A percentile compares a stretch with the other conserved stretches of the same genome.
Conservation (phyloP, 192 early-diverging fungal species). For the Chytriomyces sp. region DNA sequence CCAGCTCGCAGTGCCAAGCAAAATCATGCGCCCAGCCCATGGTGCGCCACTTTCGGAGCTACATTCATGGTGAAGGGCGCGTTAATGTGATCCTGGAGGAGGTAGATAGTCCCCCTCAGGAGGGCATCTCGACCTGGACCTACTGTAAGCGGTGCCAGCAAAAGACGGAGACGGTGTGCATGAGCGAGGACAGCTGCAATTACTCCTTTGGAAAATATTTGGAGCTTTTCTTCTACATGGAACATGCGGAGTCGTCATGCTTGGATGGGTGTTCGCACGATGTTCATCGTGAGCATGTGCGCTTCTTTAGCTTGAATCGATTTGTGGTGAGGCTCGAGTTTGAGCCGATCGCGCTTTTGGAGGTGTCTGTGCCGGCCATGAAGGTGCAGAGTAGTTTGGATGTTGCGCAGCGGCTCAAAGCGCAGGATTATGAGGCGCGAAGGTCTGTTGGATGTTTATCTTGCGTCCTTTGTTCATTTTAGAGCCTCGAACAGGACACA, state of each 20-base stretch:
- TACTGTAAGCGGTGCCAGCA: constrained; percentile 74
- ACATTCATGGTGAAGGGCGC: constrained; percentile 80
- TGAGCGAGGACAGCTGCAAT: constrained; percentile 87
- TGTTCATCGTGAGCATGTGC: constrained; percentile 79
- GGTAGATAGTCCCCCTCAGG: constrained; percentile 43
- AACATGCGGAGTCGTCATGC: constrained; percentile 3
- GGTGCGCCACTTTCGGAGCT: constrained; percentile 80
- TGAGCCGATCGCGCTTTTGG: constrained; percentile 68
- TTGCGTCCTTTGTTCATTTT: not conserved
- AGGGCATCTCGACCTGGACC: constrained; percentile 82
- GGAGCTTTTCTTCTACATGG: constrained; percentile 87
- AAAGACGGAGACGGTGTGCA: constrained; percentile 69
- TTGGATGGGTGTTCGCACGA: constrained; percentile 71
- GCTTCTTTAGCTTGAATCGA: constrained; percentile 79
- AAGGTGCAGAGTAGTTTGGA: constrained; percentile 55
- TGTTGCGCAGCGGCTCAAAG: constrained; percentile 64
- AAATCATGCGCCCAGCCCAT: constrained; percentile 77
- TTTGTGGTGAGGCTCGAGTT: constrained; percentile 80
- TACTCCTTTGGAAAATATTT: constrained; percentile 98
- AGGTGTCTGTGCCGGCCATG: constrained; percentile 74
- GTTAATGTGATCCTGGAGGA: constrained; percentile 77
- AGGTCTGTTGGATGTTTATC: constrained; percentile 1
- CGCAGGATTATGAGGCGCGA: constrained; percentile 72
- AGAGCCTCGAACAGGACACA: constrained; percentile 42
- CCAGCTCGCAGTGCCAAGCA: constrained; percentile 65